phyloP scores from a whole-genome alignment of 805 yeast species.

The Kodamaea hsintzibuensis region DNA sequence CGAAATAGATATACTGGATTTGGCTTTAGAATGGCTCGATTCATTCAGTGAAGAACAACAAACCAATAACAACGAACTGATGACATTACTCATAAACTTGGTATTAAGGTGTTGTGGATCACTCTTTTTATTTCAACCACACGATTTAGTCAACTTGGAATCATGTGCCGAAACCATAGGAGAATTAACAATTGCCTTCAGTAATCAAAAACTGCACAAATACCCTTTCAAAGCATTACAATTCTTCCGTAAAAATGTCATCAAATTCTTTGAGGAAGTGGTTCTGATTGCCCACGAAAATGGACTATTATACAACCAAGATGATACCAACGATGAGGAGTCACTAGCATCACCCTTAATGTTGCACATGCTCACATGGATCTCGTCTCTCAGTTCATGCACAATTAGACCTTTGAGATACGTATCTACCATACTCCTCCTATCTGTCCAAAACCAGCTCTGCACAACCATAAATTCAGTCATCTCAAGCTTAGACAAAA shows the following conservation, averaged over 20 bases:
- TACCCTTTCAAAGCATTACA: slow-evolving; percentile 50
- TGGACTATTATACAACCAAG: slow-evolving; percentile 52
- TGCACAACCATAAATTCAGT: slow-evolving; percentile 48
- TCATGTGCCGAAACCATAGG: slow-evolving; percentile 72
- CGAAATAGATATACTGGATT: slow-evolving; percentile 31
- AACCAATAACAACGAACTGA: slow-evolving; percentile 37
- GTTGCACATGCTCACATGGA: slow-evolving; percentile 69
- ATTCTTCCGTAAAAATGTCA: slow-evolving; percentile 39
- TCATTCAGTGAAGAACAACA: slow-evolving; percentile 24
- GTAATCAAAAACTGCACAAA: slow-evolving; percentile 63
- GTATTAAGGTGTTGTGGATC: slow-evolving; percentile 74
- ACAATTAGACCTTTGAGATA: slow-evolving; percentile 70
- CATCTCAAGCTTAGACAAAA: slow-evolving; percentile 39
- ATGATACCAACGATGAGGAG: slow-evolving; percentile 10
- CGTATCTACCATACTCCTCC: slow-evolving; percentile 59
- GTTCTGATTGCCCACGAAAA: slow-evolving; percentile 58
- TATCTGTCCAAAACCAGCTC: slow-evolving; percentile 60
- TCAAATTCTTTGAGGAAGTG: slow-evolving; percentile 55
- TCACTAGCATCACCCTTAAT: slow-evolving; percentile 44
- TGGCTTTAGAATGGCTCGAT: slow-evolving; percentile 43
- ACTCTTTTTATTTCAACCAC: slow-evolving; percentile 61
- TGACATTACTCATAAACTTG: slow-evolving; percentile 67
- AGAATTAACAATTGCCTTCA: slow-evolving; percentile 66
- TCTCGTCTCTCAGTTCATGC: slow-evolving; percentile 69
- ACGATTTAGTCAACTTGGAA: slow-evolving; percentile 71